Percentiles rank a stretch among this genome's conserved stretches.
These are phyloP conservation scores for Phyllosticta capitalensis DNA, from an alignment of 2,329 filamentous ascomycete species.

Conservation along the genomic window DNA sequence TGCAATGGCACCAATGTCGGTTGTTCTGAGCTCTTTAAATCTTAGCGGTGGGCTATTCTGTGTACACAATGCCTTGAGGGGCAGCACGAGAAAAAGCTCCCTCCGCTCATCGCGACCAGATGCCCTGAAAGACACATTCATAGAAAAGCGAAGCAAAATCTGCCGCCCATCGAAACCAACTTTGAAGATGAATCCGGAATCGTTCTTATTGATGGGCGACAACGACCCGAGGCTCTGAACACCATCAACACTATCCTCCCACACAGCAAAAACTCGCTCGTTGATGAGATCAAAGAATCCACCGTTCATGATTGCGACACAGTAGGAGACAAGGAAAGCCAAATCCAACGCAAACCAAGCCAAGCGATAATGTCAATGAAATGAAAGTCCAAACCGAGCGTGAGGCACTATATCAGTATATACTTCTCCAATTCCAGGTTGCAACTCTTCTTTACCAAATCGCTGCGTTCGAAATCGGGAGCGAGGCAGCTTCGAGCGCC, in stretches of 20 bases:
- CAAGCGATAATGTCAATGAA: background rate
- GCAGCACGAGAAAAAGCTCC: background rate
- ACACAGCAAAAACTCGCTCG: constrained; percentile 5
- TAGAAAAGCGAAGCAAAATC: constrained; percentile 3
- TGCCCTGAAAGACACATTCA: background rate
- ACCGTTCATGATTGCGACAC: background rate
- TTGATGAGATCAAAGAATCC: background rate
- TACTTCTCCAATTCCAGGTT: background rate
- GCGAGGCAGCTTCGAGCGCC: background rate
- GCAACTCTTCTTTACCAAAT: background rate
- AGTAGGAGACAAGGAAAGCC: background rate
- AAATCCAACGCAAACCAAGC: background rate
- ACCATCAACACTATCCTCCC: background rate
- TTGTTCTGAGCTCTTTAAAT: background rate
- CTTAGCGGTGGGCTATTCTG: background rate
- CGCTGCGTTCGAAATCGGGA: background rate
- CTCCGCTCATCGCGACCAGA: background rate
- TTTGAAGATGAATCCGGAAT: background rate
- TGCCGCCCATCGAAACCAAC: constrained; percentile 2
- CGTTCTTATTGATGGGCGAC: constrained; percentile 3
- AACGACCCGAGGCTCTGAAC: background rate
- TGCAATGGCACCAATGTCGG: background rate
- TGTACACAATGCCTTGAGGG: background rate
- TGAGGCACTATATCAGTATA: background rate
- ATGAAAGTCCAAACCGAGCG: background rate